Percentiles rank a stretch among this genome's conserved stretches.
phyloP scores from a whole-genome alignment of 2,329 filamentous ascomycete species.

The Hypoxylon sp. region DNA sequence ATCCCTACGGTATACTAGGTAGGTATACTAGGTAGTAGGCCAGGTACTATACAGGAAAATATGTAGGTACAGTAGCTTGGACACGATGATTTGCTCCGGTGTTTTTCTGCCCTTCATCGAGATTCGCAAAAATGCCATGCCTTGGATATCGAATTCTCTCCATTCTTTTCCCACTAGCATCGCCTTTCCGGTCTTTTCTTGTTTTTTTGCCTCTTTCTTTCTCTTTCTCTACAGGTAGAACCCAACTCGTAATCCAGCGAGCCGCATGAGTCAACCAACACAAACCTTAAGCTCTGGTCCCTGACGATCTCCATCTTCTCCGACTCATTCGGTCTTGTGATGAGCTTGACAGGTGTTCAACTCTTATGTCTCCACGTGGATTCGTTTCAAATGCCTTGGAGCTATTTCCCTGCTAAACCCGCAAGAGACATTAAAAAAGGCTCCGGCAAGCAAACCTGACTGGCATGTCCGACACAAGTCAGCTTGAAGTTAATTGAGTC shows the following conservation, averaged over 20 bases:
- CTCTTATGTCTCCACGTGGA: background rate
- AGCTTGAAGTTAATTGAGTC: background rate
- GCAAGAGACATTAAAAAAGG: background rate
- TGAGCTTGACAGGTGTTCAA: background rate
- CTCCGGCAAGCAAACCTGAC: background rate
- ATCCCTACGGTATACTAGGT: no score
- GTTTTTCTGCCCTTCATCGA: slow-evolving; percentile 18
- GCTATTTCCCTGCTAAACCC: background rate
- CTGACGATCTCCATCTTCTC: slow-evolving; percentile 25
- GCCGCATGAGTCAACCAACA: slow-evolving; percentile 6
- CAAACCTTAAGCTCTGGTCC: slow-evolving; percentile 8
- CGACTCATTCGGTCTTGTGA: slow-evolving; percentile 1
- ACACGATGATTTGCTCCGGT: no score
- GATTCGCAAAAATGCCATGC: slow-evolving; percentile 21
- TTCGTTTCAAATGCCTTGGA: no score
- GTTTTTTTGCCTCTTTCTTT: background rate
- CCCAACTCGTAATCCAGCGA: background rate
- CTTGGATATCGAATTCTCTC: slow-evolving; percentile 24
- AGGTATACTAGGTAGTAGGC: no score
- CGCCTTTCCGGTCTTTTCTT: no score
- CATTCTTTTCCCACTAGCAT: slow-evolving; percentile 10
- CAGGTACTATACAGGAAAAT: no score
- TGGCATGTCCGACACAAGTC: background rate
- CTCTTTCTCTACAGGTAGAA: background rate
- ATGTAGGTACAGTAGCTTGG: background rate